Base-by-base conservation (phyloP, 2,329 filamentous ascomycete genomes). In the Fusarium graminum region DNA sequence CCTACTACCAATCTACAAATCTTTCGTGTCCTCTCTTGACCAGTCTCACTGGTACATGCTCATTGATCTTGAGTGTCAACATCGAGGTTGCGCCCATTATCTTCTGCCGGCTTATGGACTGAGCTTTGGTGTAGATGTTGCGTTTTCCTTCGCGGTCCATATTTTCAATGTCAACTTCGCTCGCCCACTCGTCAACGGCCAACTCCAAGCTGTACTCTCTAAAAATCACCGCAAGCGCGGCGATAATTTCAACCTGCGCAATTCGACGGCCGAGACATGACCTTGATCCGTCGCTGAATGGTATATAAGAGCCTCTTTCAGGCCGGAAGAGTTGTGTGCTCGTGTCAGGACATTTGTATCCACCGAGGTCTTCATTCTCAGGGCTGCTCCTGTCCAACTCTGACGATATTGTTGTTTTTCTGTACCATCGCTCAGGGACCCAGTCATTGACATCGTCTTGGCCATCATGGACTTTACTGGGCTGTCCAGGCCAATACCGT, bases 401-500 rank as follows among this genome's bases (percentile, higher is more conserved):
- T 64, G 29, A 65, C 7, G 69, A 53, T 13, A 38, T 52, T 28
- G 25, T 34, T 49, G 69, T 71, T 11, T 69, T 72, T 22, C 80
- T 77, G 64, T 92, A 85, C 92, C 92, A 94, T 41, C 92, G 85
- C 75, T 92, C 89, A 0, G 92, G 91, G 45, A 87, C 80, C 76
- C 89, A 94, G 58, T 90, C 85, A 52, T 89, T 82, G 2, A 92
- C 77, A 69, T 94, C 90, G 47, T 85, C 78, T 17, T 76, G 63
- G 25, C 75, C 77, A 0, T 73, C 77, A 1, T 78, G 78, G 19
- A 83, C 72, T 62, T 78, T 79, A 68, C 83, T 84, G 17, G 80
- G 80, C 60, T 77, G 75, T 55, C 82, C 74, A 13, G 90, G 90
- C 92, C 92, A 94, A 76, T 90, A 89, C 46, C 85, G 86, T 12